Percentiles rank a stretch among this genome's conserved stretches.
phyloP scores from a whole-genome alignment of 441 rosid species.

The Gossypium laxum region DNA sequence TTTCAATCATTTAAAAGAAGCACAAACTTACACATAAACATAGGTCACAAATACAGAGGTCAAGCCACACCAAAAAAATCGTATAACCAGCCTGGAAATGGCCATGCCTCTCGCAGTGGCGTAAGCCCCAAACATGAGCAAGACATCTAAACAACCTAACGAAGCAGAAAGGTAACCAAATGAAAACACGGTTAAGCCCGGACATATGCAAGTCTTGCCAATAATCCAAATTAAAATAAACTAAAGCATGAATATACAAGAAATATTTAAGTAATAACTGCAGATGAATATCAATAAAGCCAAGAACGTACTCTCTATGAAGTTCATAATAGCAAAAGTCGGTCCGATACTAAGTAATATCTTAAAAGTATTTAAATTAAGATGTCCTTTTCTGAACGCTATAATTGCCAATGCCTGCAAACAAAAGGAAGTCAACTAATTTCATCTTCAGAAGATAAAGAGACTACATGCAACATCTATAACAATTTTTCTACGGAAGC shows the following conservation, averaged over 20 bases:
- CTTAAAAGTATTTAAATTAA: constrained; percentile 67
- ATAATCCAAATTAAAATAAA: constrained; percentile 7
- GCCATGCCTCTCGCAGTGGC: constrained; percentile 96
- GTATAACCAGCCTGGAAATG: constrained; percentile 82
- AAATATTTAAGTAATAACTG: constrained; percentile 9
- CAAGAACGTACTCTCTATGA: constrained; percentile 59
- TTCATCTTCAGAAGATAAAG: constrained; percentile 14
- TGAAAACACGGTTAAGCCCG: constrained; percentile 10
- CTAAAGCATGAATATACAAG: constrained; percentile 1
- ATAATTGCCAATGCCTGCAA: constrained; percentile 76
- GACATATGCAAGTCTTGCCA: not conserved
- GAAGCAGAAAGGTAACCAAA: constrained; percentile 18
- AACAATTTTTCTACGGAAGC: constrained; percentile 16
- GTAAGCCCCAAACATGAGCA: constrained; percentile 95
- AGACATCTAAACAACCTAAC: constrained; percentile 77
- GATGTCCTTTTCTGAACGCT: constrained; percentile 62
- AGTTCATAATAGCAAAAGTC: constrained; percentile 81
- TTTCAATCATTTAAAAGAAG: constrained; percentile 1
- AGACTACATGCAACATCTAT: constrained; percentile 3
- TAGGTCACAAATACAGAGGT: constrained; percentile 65
- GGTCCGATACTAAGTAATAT: constrained; percentile 82
- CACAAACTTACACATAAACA: constrained; percentile 62
- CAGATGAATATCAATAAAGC: constrained; percentile 6
- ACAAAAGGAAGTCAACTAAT: constrained; percentile 14
- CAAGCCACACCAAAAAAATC: constrained; percentile 83